Conservation (phyloP, 169 alveolate genomes). For the Babesia gibsoni region DNA sequence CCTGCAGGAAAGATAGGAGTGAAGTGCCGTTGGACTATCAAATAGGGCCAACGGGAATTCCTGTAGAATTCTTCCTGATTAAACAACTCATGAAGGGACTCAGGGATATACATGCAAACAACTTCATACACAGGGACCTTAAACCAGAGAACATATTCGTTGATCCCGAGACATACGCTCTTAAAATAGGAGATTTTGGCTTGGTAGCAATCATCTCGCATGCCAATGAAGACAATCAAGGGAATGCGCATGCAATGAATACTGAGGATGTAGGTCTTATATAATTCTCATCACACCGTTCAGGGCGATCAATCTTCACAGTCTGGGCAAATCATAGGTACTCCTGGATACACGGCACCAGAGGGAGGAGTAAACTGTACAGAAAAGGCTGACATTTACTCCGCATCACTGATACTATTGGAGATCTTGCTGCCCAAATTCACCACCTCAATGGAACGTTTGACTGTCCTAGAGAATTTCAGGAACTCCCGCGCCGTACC, state of each 20-base stretch:
- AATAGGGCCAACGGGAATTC: conserved; percentile 51
- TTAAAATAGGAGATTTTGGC: conserved; percentile 89
- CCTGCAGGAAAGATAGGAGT: conserved; percentile 49
- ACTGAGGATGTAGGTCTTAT: not conserved
- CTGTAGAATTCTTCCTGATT: conserved; percentile 78
- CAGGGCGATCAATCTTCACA: conserved; percentile 67
- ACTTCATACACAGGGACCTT: conserved; percentile 88
- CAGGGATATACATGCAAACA: conserved; percentile 81
- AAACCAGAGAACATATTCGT: conserved; percentile 89
- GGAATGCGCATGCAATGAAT: too few relatives aligned
- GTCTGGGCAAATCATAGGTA: conserved; percentile 86
- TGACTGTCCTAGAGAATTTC: conserved; percentile 78
- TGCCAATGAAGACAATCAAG: conserved; percentile 62
- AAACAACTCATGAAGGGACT: conserved; percentile 84
- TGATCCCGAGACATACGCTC: conserved; percentile 73
- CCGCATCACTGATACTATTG: conserved; percentile 83
- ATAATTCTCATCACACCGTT: not conserved
- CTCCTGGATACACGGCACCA: conserved; percentile 90
- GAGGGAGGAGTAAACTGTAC: conserved; percentile 89
- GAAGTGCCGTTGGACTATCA: conserved; percentile 63
- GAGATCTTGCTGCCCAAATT: conserved; percentile 86
- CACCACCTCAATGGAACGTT: conserved; percentile 84
- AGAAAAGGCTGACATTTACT: conserved; percentile 87
- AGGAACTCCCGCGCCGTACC: conserved; percentile 78
- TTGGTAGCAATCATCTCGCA: conserved; percentile 79